Evolutionary conservation across 1,139 yeast species (phyloP).

Genomic region (Komagataea norvegica): DNA sequence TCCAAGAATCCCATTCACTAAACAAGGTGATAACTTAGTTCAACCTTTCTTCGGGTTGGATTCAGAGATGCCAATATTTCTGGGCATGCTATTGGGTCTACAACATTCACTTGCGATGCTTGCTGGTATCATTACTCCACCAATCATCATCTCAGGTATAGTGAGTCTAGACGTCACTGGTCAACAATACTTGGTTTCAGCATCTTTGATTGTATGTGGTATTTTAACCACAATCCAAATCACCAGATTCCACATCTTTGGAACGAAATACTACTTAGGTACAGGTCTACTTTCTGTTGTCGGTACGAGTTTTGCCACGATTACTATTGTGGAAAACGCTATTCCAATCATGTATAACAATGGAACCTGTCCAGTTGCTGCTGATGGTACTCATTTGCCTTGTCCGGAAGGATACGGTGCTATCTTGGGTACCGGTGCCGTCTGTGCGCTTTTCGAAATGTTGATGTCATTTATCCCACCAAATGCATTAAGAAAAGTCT

Average conservation of each 20-base stretch:
- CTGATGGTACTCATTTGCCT: constrained; percentile 59
- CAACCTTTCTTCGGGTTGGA: constrained; percentile 81
- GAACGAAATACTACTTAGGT: constrained; percentile 72
- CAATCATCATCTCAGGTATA: constrained; percentile 59
- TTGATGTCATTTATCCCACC: constrained; percentile 74
- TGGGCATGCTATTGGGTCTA: constrained; percentile 74
- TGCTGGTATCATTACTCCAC: constrained; percentile 86
- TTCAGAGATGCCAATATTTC: constrained; percentile 69
- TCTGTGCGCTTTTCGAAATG: constrained; percentile 72
- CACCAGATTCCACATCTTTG: constrained; percentile 68
- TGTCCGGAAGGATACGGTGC: constrained; percentile 91
- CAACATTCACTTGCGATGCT: constrained; percentile 88
- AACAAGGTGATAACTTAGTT: constrained; percentile 28
- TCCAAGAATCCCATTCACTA: constrained; percentile 64
- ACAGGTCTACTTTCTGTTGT: constrained; percentile 86
- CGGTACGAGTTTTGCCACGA: constrained; percentile 86
- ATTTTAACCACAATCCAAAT: constrained; percentile 70
- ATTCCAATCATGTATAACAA: constrained; percentile 72
- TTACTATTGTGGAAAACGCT: constrained; percentile 70
- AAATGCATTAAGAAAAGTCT: constrained; percentile 57
- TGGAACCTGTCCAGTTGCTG: constrained; percentile 60
- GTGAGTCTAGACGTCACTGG: constrained; percentile 51
- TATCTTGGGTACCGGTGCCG: constrained; percentile 67
- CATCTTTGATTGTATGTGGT: constrained; percentile 72
- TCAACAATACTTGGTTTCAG: constrained; percentile 70